Percentiles rank a stretch among this genome's conserved stretches.
Evolutionary conservation across 139 green algal species (phyloP).

Genomic region (Micractinium conductrix): DNA sequence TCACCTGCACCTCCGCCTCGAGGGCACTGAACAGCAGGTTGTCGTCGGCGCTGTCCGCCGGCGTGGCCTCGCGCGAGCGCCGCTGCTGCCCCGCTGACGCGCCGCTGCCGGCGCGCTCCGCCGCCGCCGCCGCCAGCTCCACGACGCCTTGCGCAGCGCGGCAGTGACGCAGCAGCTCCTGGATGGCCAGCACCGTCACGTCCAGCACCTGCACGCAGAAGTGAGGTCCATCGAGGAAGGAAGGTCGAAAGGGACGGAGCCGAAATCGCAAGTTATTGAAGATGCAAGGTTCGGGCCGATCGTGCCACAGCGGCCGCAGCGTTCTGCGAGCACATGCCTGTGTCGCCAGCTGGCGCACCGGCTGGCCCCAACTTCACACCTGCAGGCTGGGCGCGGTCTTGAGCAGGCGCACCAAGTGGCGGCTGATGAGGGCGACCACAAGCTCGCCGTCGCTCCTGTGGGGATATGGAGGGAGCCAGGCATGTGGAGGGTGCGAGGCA

Average conservation of each 20-base stretch:
- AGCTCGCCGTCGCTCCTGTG: constrained; percentile 40
- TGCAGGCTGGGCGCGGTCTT: constrained; percentile 73
- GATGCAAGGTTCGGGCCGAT: no score
- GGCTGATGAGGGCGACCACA: constrained; percentile 48
- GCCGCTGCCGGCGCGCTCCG: not conserved
- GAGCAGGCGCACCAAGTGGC: constrained; percentile 86
- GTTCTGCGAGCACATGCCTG: no score
- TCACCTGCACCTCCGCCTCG: constrained; percentile 54
- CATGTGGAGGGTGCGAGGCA: not conserved
- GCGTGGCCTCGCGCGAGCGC: constrained; percentile 15
- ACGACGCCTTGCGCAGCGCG: constrained; percentile 20
- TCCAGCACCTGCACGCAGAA: no score
- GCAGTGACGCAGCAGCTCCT: constrained; percentile 61
- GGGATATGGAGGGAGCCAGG: not conserved
- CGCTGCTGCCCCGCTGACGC: not conserved
- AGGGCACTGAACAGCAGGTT: constrained; percentile 72
- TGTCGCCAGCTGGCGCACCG: no score
- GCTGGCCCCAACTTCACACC: no score
- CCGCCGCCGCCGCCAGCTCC: not conserved
- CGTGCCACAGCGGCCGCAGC: no score
- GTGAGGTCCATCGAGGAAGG: no score
- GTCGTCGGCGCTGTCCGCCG: not conserved
- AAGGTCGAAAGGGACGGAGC: no score
- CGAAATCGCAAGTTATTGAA: no score
- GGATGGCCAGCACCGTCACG: constrained; percentile 78